Evolutionary conservation across 495 filamentous ascomycete species (phyloP).

Genomic region (Penicillium crystallinum): DNA sequence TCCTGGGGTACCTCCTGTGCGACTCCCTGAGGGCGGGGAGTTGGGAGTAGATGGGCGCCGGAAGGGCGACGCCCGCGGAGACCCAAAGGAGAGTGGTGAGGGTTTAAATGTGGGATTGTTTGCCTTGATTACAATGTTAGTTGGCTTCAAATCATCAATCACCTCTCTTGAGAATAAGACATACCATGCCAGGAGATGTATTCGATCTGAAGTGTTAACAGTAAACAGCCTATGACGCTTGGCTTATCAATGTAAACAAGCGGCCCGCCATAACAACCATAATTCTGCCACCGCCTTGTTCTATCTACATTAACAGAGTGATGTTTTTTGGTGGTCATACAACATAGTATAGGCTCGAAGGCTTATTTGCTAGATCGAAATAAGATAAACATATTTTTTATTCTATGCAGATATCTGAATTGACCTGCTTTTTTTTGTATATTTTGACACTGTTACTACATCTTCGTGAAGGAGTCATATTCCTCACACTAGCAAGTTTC

Average conservation of each 20-base stretch:
- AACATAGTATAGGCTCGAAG: no score
- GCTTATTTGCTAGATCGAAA: no score
- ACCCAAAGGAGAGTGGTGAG: conserved; percentile 64
- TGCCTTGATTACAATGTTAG: conserved; percentile 23
- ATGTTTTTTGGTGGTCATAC: no score
- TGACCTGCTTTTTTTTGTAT: no score
- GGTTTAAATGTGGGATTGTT: conserved; percentile 59
- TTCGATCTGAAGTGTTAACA: background rate
- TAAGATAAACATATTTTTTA: no score
- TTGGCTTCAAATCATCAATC: background rate
- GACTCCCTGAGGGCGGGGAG: conserved; percentile 37
- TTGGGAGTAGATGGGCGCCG: conserved; percentile 53
- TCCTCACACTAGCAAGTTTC: no score
- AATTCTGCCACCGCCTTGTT: background rate
- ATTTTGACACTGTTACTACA: no score
- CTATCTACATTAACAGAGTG: background rate
- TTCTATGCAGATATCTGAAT: no score
- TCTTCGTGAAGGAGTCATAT: no score
- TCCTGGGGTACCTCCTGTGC: conserved; percentile 33
- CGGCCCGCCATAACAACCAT: background rate
- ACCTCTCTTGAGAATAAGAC: background rate
- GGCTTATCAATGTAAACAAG: conserved; percentile 7
- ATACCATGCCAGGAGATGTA: conserved; percentile 22
- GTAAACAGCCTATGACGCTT: conserved; percentile 9
- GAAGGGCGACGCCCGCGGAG: conserved; percentile 69